These are phyloP conservation scores for Gynostemma pentaphyllum DNA, from an alignment of 306 rosid genomes.

Conservation along the genomic window DNA sequence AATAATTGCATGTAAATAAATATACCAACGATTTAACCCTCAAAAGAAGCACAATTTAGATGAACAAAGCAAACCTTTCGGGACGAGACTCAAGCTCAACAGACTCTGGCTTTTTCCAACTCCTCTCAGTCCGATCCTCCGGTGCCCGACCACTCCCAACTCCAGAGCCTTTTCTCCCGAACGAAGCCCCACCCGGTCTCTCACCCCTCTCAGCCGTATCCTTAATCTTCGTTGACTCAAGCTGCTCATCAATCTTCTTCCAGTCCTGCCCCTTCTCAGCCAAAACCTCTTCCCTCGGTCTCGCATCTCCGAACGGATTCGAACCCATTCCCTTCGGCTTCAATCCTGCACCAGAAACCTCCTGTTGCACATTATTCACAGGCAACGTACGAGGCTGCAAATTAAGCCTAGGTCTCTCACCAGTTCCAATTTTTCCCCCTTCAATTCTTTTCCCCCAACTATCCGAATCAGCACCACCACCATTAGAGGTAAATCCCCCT, in stretches of 20 bases:
- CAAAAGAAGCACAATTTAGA: neutral
- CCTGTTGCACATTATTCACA: constrained; percentile 8
- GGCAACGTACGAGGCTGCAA: constrained; percentile 60
- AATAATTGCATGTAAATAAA: neutral
- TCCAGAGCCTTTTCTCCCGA: constrained; percentile 52
- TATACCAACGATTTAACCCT: neutral
- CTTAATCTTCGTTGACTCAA: constrained; percentile 51
- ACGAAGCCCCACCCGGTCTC: constrained; percentile 9
- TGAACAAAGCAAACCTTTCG: neutral
- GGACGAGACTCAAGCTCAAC: constrained; percentile 36
- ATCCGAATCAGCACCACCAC: constrained; percentile 33
- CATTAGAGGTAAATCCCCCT: constrained; percentile 19
- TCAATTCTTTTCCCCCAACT: constrained; percentile 38
- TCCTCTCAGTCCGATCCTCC: constrained; percentile 39
- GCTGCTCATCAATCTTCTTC: constrained; percentile 84
- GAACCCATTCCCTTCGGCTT: constrained; percentile 43
- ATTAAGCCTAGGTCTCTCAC: constrained; percentile 56
- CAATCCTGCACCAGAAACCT: neutral
- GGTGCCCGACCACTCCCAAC: constrained; percentile 26
- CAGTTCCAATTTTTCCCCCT: constrained; percentile 10
- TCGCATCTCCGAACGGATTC: constrained; percentile 72
- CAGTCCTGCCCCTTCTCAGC: constrained; percentile 88
- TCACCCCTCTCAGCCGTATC: constrained; percentile 19
- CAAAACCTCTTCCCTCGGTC: constrained; percentile 93
- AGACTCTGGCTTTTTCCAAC: constrained; percentile 59